Evolutionary conservation across 225 moss, liverwort and hornwort species (phyloP).

Genomic region (Takakia lepidozioides): DNA sequence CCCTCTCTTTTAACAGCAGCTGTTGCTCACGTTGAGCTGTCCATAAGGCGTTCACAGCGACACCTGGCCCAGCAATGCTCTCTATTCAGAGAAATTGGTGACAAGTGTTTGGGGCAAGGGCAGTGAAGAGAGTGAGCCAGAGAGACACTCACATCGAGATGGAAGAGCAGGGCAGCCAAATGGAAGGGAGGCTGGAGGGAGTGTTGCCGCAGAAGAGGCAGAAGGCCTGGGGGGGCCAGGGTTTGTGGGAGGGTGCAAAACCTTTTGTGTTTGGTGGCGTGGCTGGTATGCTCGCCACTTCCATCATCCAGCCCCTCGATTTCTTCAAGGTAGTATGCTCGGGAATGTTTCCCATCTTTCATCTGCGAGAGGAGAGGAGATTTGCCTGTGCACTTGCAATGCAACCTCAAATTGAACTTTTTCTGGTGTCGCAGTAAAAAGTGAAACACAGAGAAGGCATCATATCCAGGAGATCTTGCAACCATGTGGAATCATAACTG

Average conservation of each 20-base stretch:
- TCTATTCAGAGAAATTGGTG: neutral
- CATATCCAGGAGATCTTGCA: neutral
- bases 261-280: constrained; percentile 41
- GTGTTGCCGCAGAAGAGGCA: constrained; percentile 3
- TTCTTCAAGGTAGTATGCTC: constrained; percentile 52
- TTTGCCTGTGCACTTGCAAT: too few species aligned
- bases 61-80: neutral
- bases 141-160: too few species aligned
- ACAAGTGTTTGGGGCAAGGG: neutral
- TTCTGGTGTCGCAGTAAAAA: too few species aligned
- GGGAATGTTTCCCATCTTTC: too few species aligned
- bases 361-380: too few species aligned
- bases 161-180: neutral
- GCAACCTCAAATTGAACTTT: too few species aligned
- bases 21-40: too few species aligned
- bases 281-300: constrained; percentile 46
- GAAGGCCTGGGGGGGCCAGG: neutral
- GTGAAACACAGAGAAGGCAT: too few species aligned
- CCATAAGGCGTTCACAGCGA: too few species aligned
- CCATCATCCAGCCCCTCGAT: constrained; percentile 44
- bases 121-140: neutral
- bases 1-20: too few species aligned
- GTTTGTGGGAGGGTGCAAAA: constrained; percentile 36
- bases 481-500: neutral
- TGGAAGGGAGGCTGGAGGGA: constrained; percentile 9